phyloP scores from a whole-genome alignment of 441 rosid species.

The Viola pubescens region DNA sequence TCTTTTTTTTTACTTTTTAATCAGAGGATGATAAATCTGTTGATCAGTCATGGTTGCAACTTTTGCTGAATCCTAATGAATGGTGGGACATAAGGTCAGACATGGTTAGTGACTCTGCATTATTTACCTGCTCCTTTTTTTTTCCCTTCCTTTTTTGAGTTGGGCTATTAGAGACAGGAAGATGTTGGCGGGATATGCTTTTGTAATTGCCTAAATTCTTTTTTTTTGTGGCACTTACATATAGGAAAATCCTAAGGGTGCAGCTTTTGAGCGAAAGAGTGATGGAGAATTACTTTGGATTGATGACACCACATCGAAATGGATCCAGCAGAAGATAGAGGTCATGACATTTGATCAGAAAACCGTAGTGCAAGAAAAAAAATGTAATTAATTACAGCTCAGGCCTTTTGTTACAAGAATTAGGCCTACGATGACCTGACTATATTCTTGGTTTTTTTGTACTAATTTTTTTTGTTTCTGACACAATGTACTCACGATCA shows the following conservation, averaged over 20 bases:
- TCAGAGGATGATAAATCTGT: neutral
- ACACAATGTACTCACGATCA: neutral
- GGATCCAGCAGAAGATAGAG: conserved; percentile 4
- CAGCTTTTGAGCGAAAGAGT: conserved; percentile 4
- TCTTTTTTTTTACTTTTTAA: neutral
- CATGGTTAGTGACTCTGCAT: neutral
- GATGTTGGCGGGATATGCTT: neutral
- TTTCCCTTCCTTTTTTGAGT: neutral
- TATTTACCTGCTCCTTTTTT: neutral
- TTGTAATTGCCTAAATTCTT: too few relatives aligned
- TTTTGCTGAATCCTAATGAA: neutral
- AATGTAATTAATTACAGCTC: neutral
- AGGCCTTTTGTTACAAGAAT: neutral
- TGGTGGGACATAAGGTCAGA: conserved; percentile 6
- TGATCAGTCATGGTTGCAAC: neutral
- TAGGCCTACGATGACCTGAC: too few relatives aligned
- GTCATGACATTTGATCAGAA: neutral
- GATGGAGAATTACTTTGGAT: conserved; percentile 3
- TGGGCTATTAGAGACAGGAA: neutral
- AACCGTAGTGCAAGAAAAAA: neutral
- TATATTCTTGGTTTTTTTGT: neutral
- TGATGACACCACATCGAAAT: conserved; percentile 5
- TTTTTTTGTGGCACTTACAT: neutral
- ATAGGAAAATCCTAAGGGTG: conserved; percentile 1
- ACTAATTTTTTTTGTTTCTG: too few relatives aligned